Evolutionary conservation across 1,139 yeast species (phyloP).

Genomic region (Eremothecium sinecaudum): DNA sequence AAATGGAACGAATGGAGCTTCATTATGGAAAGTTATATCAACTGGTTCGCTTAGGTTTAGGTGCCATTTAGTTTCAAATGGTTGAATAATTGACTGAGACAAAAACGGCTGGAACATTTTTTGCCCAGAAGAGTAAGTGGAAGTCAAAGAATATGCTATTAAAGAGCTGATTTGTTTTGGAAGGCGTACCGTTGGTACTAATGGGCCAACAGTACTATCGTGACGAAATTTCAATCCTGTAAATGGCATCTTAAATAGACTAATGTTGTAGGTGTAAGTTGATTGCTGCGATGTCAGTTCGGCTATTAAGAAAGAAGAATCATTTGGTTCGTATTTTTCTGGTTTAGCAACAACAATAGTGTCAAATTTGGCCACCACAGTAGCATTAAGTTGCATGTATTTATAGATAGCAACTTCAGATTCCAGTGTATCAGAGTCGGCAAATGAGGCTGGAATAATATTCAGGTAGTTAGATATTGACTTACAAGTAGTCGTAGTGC

Average conservation of each 20-base stretch:
- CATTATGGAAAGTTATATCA: constrained; percentile 54
- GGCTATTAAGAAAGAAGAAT: constrained; percentile 32
- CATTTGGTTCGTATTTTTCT: constrained; percentile 25
- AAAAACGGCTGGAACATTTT: constrained; percentile 49
- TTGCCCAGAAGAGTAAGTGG: constrained; percentile 7
- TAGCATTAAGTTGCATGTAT: constrained; percentile 11
- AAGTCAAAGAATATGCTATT: constrained; percentile 19
- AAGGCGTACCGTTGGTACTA: constrained; percentile 13
- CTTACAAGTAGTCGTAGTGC: constrained; percentile 30
- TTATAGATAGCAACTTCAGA: background rate
- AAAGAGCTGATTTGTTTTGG: constrained; percentile 26
- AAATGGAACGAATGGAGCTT: constrained; percentile 70
- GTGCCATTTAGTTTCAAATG: constrained; percentile 68
- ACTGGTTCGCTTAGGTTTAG: background rate
- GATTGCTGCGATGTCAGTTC: constrained; percentile 10
- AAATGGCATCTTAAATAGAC: constrained; percentile 12
- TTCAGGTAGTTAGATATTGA: constrained; percentile 34
- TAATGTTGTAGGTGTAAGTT: constrained; percentile 1
- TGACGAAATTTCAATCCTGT: constrained; percentile 8
- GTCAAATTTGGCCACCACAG: constrained; percentile 36
- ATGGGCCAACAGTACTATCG: constrained; percentile 7
- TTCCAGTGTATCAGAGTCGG: background rate
- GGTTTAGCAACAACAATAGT: constrained; percentile 37
- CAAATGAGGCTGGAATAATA: constrained; percentile 34
- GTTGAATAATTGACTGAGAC: constrained; percentile 58